Conservation (phyloP, 2,329 filamentous ascomycete species). For the Byssothecium circinans region DNA sequence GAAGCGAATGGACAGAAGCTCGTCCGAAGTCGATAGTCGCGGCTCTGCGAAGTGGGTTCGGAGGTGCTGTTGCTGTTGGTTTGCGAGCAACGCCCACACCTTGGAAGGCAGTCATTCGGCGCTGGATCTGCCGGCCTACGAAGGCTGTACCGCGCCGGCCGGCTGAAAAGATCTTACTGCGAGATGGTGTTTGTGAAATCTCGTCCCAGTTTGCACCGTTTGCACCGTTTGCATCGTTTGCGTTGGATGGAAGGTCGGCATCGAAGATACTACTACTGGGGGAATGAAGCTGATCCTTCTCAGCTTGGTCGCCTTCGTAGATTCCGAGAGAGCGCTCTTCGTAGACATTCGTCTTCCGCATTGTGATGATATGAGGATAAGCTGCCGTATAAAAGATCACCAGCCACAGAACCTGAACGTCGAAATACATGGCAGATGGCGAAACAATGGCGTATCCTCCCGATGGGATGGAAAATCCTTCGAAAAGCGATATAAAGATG, state of each 20-base stretch:
- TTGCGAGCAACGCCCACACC: constrained; percentile 22
- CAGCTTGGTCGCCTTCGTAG: constrained; percentile 22
- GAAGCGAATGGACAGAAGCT: constrained; percentile 21
- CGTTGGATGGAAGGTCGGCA: constrained; percentile 10
- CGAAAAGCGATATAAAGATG: constrained; percentile 24
- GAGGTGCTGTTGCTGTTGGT: constrained; percentile 6
- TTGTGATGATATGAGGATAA: constrained; percentile 26
- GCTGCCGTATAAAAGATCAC: constrained; percentile 25
- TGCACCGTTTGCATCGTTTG: not conserved
- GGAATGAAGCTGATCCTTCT: constrained; percentile 24
- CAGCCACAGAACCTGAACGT: constrained; percentile 25
- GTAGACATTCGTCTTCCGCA: constrained; percentile 26
- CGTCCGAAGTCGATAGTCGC: constrained; percentile 21
- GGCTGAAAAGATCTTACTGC: constrained; percentile 8
- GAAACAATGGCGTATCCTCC: constrained; percentile 26
- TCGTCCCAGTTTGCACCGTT: not conserved
- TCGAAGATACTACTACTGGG: constrained; percentile 24
- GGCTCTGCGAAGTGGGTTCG: constrained; percentile 10
- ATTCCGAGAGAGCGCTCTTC: constrained; percentile 23
- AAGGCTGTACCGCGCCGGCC: constrained; percentile 22
- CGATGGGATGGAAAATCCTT: constrained; percentile 26
- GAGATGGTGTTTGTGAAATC: constrained; percentile 12
- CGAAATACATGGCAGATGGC: constrained; percentile 22
- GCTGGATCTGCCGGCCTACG: constrained; percentile 23
- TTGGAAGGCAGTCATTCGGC: constrained; percentile 24